Percentiles rank a stretch among this genome's conserved stretches.
Evolutionary conservation across 805 yeast genomes (phyloP).

Genomic region (Spathaspora girioi): DNA sequence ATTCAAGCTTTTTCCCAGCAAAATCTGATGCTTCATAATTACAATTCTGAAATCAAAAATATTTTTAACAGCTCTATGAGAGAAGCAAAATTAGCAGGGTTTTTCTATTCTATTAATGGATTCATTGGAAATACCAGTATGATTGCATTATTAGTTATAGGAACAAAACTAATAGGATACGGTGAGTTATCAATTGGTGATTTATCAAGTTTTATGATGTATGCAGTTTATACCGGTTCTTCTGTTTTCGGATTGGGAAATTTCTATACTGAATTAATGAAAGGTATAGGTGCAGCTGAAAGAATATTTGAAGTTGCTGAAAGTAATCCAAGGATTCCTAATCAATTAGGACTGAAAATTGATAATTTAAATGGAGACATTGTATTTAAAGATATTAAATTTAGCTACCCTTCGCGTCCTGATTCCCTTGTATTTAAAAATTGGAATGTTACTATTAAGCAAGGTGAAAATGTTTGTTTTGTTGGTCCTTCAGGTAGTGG

Average conservation of each 20-base stretch:
- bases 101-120: constrained; percentile 75
- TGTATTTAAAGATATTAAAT: constrained; percentile 58
- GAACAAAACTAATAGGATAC: constrained; percentile 73
- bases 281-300: constrained; percentile 95
- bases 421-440: constrained; percentile 62
- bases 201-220: constrained; percentile 89
- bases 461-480: constrained; percentile 87
- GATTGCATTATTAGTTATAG: constrained; percentile 72
- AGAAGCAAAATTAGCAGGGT: constrained; percentile 78
- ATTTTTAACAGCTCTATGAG: constrained; percentile 64
- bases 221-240: constrained; percentile 90
- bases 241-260: constrained; percentile 88
- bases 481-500: constrained; percentile 99
- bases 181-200: constrained; percentile 86
- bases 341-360: constrained; percentile 56
- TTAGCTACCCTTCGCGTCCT: constrained; percentile 82
- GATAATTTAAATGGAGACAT: constrained; percentile 50
- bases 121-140: constrained; percentile 80
- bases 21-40: constrained; percentile 67
- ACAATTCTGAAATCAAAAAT: constrained; percentile 65
- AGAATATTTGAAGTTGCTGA: constrained; percentile 85
- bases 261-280: constrained; percentile 92
- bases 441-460: constrained; percentile 56
- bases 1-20: constrained; percentile 92
- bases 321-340: constrained; percentile 66